Base-by-base conservation (phyloP, 495 filamentous ascomycete species). In the Hypoxylon crocopeplum region DNA sequence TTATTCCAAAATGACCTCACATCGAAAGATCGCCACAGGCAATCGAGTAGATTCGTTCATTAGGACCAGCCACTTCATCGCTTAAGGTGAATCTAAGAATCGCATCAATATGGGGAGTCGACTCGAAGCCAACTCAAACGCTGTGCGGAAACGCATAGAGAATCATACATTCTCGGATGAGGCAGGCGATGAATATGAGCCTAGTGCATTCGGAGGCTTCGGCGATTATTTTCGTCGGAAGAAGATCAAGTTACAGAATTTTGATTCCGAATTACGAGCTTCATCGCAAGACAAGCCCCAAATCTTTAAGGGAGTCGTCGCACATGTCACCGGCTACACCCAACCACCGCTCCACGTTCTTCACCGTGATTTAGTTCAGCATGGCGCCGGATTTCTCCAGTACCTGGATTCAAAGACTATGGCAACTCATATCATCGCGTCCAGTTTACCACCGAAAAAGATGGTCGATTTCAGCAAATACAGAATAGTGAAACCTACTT, bases 401-500 rank as follows among this genome's bases (percentile, higher is more conserved):
- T 97, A 97, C 68, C 78, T 98, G n/a, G 91, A 94, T 68, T 87
- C 87, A 29, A 98, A 97, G 77, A 97, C 93, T 0, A 84, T 85
- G 62, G 91, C 92, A 0, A 98, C 94, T 1, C 95, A 98, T 71
- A 95, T 98, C 64, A 92, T 98, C 66, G 92, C 93, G 4, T 91
- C 89, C 38, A 86, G 85, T 48, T 79, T 98, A 27, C 93, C 94
- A 1, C 90, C 90, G 0, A 98, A 96, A 78, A 98, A 98, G 68
- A 82, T 84, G 22, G 84, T 90, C 25, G 94, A 97, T 56, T 96
- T 95, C 59, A 78, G 75, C 16, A 84, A 83, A 50, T 98, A 97
- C 66, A 86, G 91, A 22, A 90, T 98, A 19, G 94, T 97, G 59
- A 96, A 93, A 72, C 94, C 94, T n/a, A 88, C 92, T 44, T 98